Evolutionary conservation across 2,329 filamentous ascomycete species (phyloP), one percentile per base, ranked within the genome.

Genomic region (Ophiostoma novo-ulmi): DNA sequence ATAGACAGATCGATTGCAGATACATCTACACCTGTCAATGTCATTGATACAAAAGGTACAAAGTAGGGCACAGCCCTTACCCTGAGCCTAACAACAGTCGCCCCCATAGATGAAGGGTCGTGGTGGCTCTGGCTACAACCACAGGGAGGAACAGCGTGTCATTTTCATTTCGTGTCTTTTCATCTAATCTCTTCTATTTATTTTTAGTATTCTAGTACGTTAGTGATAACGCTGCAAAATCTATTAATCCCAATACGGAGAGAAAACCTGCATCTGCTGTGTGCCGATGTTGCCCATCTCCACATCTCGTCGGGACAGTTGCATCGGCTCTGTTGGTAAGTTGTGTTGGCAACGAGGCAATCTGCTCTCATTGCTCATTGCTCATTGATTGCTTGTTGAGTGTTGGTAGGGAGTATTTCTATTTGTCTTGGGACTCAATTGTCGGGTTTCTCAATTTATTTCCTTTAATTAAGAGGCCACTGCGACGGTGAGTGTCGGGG

Each of bases 261-360:
- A 58, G 22, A 58, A 58, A 58, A 58, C 52, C 22, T 58, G 52
- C 52, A 58, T 26, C 52, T 26, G 17, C 44, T 58, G 52, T 10
- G 26, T 58, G 52, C 52, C 52, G 52, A 58, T 58, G 52, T 22
- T 58, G 52, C 52, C 52, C 22, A 58, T 58, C n/a, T 58, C 52
- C 52, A 58, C 52, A 58, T 58, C 52, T 58, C 3, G 22, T 3
- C 7, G 26, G 52, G 52, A 58, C 52, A 58, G 52, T 58, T 58
- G 52, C 52, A 58, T 58, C 52, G 52, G 39, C 39, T 22, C 11
- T 58, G 52, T 26, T 26, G n/a, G 52, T 3, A 3, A 58, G n/a
- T 6, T 31, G 5, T 58, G 52, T 17, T 58, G 44, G 44, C 44
- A 48, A 2, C 31, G 31, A 48, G 44, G 44, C 41, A 17, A n/a